These are phyloP conservation scores for Gnaphalium uliginosum DNA, from an alignment of 129 eudicot species.

Conservation along the genomic window DNA sequence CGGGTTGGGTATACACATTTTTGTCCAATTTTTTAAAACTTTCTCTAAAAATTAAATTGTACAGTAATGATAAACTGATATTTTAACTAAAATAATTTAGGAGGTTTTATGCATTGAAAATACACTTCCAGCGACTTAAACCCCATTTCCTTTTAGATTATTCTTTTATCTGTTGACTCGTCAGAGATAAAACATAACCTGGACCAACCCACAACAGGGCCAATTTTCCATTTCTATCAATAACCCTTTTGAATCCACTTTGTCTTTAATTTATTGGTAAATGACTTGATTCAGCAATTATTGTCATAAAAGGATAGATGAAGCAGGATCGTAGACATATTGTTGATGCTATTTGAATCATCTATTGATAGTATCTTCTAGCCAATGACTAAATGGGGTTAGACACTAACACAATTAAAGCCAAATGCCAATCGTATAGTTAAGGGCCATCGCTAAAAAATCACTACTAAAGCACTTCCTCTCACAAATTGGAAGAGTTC, in stretches of 20 bases:
- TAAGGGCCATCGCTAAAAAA: neutral
- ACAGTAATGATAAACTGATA: neutral
- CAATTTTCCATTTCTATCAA: conserved; percentile 1
- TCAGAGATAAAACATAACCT: neutral
- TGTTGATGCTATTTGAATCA: conserved; percentile 9
- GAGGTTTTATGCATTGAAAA: neutral
- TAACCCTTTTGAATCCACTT: neutral
- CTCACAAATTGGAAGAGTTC: no score
- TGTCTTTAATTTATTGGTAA: neutral
- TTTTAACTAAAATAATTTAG: neutral
- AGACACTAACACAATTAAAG: neutral
- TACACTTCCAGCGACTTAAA: neutral
- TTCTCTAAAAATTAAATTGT: no score
- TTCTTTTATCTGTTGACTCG: neutral
- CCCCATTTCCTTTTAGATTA: neutral
- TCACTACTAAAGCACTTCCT: no score
- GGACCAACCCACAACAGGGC: neutral
- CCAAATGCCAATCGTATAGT: neutral
- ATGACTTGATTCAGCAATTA: conserved; percentile 6
- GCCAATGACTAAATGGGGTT: neutral
- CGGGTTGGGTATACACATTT: neutral
- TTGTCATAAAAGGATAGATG: conserved; percentile 8
- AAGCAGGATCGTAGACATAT: conserved; percentile 5
- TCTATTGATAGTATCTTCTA: neutral
- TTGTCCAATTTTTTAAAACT: neutral